Conservation (phyloP, 164 flowering plant genomes). For the Cinnamomum chago region DNA sequence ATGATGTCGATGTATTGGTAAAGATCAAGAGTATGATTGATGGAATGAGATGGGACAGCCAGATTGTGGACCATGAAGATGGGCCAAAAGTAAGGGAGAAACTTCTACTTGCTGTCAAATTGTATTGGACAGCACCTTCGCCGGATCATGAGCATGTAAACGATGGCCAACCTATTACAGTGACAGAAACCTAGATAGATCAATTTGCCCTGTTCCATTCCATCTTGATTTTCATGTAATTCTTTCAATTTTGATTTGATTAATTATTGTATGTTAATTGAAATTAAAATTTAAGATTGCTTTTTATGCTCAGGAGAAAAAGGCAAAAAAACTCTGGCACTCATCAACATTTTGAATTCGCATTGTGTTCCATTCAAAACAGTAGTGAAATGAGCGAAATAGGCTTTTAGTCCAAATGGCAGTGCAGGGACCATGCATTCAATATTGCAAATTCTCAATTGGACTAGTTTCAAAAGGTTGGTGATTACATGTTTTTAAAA, state of each 20-base stretch:
- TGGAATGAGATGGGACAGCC: conserved; percentile 57
- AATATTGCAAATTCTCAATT: background rate
- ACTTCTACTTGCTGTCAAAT: conserved; percentile 54
- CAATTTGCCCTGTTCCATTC: background rate
- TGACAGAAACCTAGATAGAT: background rate
- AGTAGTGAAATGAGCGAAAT: background rate
- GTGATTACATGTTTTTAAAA: background rate
- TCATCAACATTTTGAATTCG: background rate
- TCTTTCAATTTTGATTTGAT: conserved; percentile 5
- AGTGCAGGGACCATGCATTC: background rate
- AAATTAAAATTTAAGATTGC: too few relatives aligned
- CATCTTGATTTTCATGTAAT: background rate
- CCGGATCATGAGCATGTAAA: conserved; percentile 9
- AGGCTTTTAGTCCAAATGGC: background rate
- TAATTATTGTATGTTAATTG: background rate
- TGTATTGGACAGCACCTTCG: conserved; percentile 70
- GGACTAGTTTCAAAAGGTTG: background rate
- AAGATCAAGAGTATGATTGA: conserved; percentile 47
- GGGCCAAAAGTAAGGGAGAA: conserved; percentile 65
- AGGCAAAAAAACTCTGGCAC: background rate
- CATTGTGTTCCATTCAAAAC: background rate
- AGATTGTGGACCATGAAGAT: conserved; percentile 67
- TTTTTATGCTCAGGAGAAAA: too few relatives aligned
- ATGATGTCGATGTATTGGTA: conserved; percentile 42
- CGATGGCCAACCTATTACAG: background rate